Base-by-base conservation (phyloP, 805 yeast genomes). In the Schwanniomyces vanrijiae region DNA sequence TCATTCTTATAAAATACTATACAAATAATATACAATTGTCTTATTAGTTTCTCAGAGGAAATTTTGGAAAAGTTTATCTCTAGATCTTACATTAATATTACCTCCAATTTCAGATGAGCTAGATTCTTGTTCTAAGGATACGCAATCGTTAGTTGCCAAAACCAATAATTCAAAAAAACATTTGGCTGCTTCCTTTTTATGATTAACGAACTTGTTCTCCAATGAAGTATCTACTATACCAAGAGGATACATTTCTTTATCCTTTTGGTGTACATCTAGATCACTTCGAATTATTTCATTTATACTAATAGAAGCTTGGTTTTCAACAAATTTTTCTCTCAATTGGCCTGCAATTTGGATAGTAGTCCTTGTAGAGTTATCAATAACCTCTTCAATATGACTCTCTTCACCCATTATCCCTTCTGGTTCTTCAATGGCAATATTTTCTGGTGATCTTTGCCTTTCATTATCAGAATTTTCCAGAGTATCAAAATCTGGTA, bases 151-250 rank as follows among this genome's bases (percentile, higher is more conserved):
- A 5, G 94, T 84, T 1, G 95, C 95, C 47, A 90, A 72, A 3
- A 90, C 92, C 55, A 90, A 72, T 61, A 90, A 63, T 61, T 90
- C 96, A 58, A 90, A 90, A 65, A 90, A 90, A 45, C 88, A 75
- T 56, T 81, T 77, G 2, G 89, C 81, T 18, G 90, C 88, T 55
- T 84, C 84, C 53, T 75, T 70, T 58, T 77, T 76, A 48, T 71
- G 71, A 50, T 71, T 68, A 68, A 58, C 59, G 4, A 14, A 37
- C 19, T 37, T 38, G 6, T 35, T 26, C 18, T 37, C 44, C 14
- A 19, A 16, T 3, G 46, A 39, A 29, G 51, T 50, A 37, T 44
- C 52, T 9, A 47, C 48, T 16, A 48, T 31, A 5, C 69, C 69
- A 18, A 62, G 52, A 2, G 70, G 68, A 1, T 44, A 24, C 18